A percentile compares a stretch with the other conserved stretches of the same genome.
Evolutionary conservation across 192 early-diverging fungal genomes (phyloP).

Genomic region (Linnemannia zychae): DNA sequence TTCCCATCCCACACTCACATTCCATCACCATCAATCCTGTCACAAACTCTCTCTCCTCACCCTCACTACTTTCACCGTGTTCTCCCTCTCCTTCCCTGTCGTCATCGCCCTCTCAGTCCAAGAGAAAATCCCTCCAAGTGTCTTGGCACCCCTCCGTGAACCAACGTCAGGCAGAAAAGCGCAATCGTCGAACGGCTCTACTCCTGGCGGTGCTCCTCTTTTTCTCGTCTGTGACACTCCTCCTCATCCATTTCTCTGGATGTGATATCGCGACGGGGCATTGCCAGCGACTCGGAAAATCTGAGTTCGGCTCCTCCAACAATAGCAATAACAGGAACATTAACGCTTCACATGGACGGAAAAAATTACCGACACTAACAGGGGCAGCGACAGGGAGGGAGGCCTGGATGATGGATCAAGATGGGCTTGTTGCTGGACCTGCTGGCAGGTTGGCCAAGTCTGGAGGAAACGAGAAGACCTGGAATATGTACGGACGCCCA

Average conservation of each 20-base stretch:
- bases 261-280: conserved; percentile 46
- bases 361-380: not conserved
- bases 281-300: conserved; percentile 12
- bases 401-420: conserved; percentile 9
- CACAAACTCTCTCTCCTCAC: no score
- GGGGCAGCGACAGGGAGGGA: conserved; percentile 13
- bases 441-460: not conserved
- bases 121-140: conserved; percentile 36
- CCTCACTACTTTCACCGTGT: not conserved
- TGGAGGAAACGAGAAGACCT: not conserved
- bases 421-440: not conserved
- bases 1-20: not conserved
- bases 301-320: not conserved
- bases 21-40: not conserved
- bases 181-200: conserved; percentile 20
- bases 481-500: not conserved
- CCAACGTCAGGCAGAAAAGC: conserved; percentile 33
- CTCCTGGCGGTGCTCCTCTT: conserved; percentile 25
- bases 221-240: conserved; percentile 36
- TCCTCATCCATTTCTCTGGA: conserved; percentile 34
- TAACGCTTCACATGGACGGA: not conserved
- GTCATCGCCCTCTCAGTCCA: not conserved
- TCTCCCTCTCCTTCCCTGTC: not conserved
- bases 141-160: conserved; percentile 53
- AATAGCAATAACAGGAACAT: not conserved